phyloP scores from a whole-genome alignment of 768 basidiomycete genomes.

The Cyathus striatus region DNA sequence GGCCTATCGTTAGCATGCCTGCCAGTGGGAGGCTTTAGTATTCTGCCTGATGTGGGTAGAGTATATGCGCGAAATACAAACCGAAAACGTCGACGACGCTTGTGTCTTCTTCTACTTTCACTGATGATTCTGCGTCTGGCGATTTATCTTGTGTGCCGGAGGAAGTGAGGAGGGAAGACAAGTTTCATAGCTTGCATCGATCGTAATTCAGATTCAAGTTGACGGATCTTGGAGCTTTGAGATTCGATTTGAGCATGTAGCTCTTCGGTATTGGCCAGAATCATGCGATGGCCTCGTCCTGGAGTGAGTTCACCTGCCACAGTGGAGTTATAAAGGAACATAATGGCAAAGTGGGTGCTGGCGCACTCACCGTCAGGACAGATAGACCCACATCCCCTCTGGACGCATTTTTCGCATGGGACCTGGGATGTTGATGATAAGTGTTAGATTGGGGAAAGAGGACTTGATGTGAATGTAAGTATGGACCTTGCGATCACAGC shows the following conservation, averaged over 20 bases:
- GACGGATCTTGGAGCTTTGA: slow-evolving; percentile 49
- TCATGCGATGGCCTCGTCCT: slow-evolving; percentile 55
- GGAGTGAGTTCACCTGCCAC: slow-evolving; percentile 44
- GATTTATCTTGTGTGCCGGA: slow-evolving; percentile 13
- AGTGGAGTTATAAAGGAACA: not conserved
- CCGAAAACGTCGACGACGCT: slow-evolving; percentile 37
- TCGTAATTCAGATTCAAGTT: slow-evolving; percentile 56
- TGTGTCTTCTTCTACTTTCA: slow-evolving; percentile 31
- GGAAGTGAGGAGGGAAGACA: slow-evolving; percentile 44
- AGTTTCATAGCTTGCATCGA: slow-evolving; percentile 42
- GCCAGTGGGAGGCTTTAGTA: not conserved
- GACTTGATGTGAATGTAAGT: not conserved
- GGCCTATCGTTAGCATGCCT: slow-evolving; percentile 58
- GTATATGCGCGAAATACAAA: slow-evolving; percentile 6
- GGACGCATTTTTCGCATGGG: slow-evolving; percentile 75
- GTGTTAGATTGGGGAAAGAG: no score
- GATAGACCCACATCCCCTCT: slow-evolving; percentile 70
- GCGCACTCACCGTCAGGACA: slow-evolving; percentile 62
- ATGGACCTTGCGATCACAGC: slow-evolving; percentile 59
- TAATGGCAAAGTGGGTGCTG: slow-evolving; percentile 1
- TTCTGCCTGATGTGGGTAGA: not conserved
- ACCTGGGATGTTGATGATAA: slow-evolving; percentile 34
- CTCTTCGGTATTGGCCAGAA: slow-evolving; percentile 67
- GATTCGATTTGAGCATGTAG: slow-evolving; percentile 61
- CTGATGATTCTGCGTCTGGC: slow-evolving; percentile 6